Conservation (phyloP, 2,329 filamentous ascomycete species). For the Xylaria sp. region DNA sequence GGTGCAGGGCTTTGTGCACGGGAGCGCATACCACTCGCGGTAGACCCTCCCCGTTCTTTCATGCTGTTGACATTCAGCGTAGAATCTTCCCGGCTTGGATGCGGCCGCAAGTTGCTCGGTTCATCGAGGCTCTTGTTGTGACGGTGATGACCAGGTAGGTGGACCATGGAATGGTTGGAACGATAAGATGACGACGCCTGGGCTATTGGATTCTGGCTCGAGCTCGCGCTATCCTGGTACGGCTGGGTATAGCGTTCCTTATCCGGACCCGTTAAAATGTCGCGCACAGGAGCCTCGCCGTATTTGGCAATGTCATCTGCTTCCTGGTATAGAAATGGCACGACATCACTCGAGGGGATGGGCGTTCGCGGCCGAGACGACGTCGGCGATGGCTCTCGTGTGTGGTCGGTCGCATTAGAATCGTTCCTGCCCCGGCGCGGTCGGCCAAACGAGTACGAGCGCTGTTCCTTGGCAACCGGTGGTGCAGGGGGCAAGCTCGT, state of each 20-base stretch:
- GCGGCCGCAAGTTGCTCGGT: slow-evolving; percentile 73
- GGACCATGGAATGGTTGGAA: slow-evolving; percentile 69
- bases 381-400: slow-evolving; percentile 76
- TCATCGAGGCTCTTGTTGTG: slow-evolving; percentile 79
- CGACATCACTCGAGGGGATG: slow-evolving; percentile 88
- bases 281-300: slow-evolving; percentile 80
- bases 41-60: slow-evolving; percentile 65
- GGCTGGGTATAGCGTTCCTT: slow-evolving; percentile 71
- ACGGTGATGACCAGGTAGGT: slow-evolving; percentile 71
- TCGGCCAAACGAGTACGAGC: slow-evolving; percentile 70
- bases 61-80: slow-evolving; percentile 59
- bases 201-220: slow-evolving; percentile 58
- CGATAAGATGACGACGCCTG: slow-evolving; percentile 73
- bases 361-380: slow-evolving; percentile 86
- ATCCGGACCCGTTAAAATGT: slow-evolving; percentile 75
- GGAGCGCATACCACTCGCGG: slow-evolving; percentile 56
- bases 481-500: slow-evolving; percentile 66
- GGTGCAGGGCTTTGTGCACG: slow-evolving; percentile 86
- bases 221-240: slow-evolving; percentile 58
- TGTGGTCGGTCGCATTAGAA: slow-evolving; percentile 79
- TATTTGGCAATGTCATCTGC: slow-evolving; percentile 80
- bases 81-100: slow-evolving; percentile 80
- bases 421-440: slow-evolving; percentile 80
- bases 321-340: slow-evolving; percentile 97
- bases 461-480: slow-evolving; percentile 66